Evolutionary conservation across 2,329 filamentous ascomycete species (phyloP).

Genomic region (Exserohilum turcica): DNA sequence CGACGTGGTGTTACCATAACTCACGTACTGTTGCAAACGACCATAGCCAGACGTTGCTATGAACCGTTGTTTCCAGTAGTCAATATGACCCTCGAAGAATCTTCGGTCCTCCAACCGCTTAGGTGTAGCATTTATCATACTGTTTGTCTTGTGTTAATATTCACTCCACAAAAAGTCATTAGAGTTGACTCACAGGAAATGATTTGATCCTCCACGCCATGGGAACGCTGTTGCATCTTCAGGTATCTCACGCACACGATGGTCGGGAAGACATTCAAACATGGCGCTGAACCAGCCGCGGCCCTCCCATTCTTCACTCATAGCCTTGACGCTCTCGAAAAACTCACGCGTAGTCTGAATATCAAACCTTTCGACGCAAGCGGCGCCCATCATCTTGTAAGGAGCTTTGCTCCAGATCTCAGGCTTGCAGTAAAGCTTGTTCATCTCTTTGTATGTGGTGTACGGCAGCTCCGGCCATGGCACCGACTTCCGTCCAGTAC

Average conservation of each 20-base stretch:
- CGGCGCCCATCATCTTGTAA: constrained; percentile 9
- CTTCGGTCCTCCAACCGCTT: constrained; percentile 6
- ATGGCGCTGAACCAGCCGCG: constrained; percentile 13
- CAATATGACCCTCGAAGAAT: constrained; percentile 4
- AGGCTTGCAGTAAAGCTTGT: constrained; percentile 9
- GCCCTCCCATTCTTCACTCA: constrained; percentile 10
- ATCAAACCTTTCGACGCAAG: constrained; percentile 4
- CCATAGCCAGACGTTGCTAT: constrained; percentile 5
- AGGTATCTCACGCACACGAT: constrained; percentile 6
- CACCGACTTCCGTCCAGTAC: constrained; percentile 3
- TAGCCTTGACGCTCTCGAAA: constrained; percentile 11
- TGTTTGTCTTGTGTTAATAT: neutral
- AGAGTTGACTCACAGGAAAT: constrained; percentile 1
- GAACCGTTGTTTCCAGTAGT: constrained; percentile 11
- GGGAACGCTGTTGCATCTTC: constrained; percentile 8
- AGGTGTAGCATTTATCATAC: constrained; percentile 10
- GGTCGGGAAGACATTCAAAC: constrained; percentile 11
- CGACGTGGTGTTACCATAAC: constrained; percentile 5
- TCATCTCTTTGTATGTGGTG: constrained; percentile 12
- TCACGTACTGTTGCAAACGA: constrained; percentile 10
- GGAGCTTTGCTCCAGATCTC: constrained; percentile 3
- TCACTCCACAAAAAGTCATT: neutral
- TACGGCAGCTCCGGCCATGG: constrained; percentile 11
- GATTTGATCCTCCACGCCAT: constrained; percentile 9
- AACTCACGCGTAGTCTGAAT: constrained; percentile 10